Evolutionary conservation across 495 filamentous ascomycete genomes (phyloP), one percentile per base, ranked within the genome.

Genomic region (Durotheca rogersii): DNA sequence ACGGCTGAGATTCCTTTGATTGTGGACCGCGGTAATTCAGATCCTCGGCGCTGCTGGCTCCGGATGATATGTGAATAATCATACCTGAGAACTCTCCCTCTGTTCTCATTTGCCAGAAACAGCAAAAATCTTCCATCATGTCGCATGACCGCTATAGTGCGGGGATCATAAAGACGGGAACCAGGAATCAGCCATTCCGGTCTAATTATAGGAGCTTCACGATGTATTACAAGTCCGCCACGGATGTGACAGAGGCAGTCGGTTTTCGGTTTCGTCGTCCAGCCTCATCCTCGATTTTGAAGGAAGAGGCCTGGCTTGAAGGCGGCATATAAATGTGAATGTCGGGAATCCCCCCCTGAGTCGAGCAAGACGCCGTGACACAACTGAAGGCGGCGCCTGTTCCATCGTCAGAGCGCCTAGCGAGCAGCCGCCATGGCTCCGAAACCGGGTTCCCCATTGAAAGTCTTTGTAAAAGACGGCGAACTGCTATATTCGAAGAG

Each of bases 41-140:
- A 33, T 30, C 29, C 33, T 41, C 21, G 56, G 40, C 53, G 47
- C 50, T 34, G 15, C 30, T 48, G 31, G 35, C 35, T 40, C 56
- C 36, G 50, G 41, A 38, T 38, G 36, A 47, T 51, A 34, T 53
- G 50, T 51, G 41, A 51, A 50, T 23, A 37, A 50, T n/a, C n/a
- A n/a, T 54, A 46, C 50, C 39, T 42, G 53, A 59, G 45, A 50
- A 42, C 30, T 29, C 7, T 31, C n/a, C 37, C 1, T 43, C 41
- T 17, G 29, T 12, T 18, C 30, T 47, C 37, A 54, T 54, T 59
- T 36, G 50, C 50, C 41, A 54, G 27, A 16, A 54, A 54, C 42
- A 42, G 31, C 11, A 47, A 42, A 10, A 47, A 38, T 4, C 18
- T 30, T 32, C 39, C 47, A 15, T 51, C 50, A 53, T 46, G 39